Evolutionary conservation across 768 basidiomycete genomes (phyloP).

Genomic region (Hypsizygus marmoreus): DNA sequence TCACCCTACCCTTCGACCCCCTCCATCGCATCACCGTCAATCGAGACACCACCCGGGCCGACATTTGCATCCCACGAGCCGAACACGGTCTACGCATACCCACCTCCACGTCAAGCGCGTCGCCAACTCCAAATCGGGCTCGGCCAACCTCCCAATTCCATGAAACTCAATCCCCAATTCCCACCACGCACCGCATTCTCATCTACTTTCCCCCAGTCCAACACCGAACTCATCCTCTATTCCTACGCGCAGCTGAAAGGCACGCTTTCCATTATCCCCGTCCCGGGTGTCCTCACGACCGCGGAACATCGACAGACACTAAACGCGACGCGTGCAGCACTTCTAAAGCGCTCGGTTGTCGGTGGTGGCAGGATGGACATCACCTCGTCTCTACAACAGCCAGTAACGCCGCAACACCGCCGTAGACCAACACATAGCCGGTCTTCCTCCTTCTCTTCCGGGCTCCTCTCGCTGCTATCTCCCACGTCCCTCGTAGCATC

Average conservation of each 20-base stretch:
- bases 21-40: constrained; percentile 37
- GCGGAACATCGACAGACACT: constrained; percentile 49
- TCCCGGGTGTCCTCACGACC: constrained; percentile 35
- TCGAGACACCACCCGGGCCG: constrained; percentile 31
- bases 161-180: constrained; percentile 16
- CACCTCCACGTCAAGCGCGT: constrained; percentile 30
- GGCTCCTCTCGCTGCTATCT: constrained; percentile 52
- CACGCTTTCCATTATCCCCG: constrained; percentile 57
- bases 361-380: constrained; percentile 87
- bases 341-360: constrained; percentile 50
- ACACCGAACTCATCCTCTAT: constrained; percentile 76
- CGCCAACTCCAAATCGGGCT: constrained; percentile 46
- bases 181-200: constrained; percentile 42
- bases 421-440: constrained; percentile 44
- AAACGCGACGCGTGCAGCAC: constrained; percentile 46
- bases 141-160: constrained; percentile 43
- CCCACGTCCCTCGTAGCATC: constrained; percentile 32
- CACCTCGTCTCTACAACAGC: constrained; percentile 42
- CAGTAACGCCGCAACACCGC: constrained; percentile 20
- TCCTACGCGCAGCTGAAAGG: constrained; percentile 84
- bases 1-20: constrained; percentile 38
- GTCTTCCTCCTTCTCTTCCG: constrained; percentile 52
- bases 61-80: constrained; percentile 27
- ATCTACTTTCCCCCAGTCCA: constrained; percentile 47
- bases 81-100: constrained; percentile 36